These are phyloP conservation scores for Pseudomassariella vexata DNA, from an alignment of 2,329 filamentous ascomycete genomes.

Conservation along the genomic window DNA sequence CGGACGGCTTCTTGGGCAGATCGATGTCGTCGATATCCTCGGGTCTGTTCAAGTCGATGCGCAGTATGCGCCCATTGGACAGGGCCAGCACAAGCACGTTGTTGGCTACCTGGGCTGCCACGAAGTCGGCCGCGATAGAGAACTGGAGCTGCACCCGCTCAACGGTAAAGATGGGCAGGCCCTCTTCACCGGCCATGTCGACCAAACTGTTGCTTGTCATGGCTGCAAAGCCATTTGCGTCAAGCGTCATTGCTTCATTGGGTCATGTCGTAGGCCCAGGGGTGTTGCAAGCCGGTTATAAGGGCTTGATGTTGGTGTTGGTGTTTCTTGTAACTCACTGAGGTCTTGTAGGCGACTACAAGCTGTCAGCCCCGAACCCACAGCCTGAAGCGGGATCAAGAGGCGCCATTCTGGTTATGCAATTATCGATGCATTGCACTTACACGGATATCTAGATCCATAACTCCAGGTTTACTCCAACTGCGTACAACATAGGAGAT, in stretches of 20 bases:
- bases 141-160: conserved; percentile 91
- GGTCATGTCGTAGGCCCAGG: conserved; percentile 3
- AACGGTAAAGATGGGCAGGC: conserved; percentile 88
- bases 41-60: conserved; percentile 89
- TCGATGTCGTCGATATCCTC: conserved; percentile 98
- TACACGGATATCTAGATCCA: too few relatives aligned
- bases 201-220: conserved; percentile 41
- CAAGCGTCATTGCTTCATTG: conserved; percentile 9
- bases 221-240: conserved; percentile 8
- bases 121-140: conserved; percentile 89
- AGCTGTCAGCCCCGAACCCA: too few relatives aligned
- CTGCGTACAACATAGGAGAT: too few relatives aligned
- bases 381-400: too few relatives aligned
- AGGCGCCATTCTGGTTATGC: too few relatives aligned
- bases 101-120: conserved; percentile 93
- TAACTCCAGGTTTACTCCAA: too few relatives aligned
- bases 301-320: too few relatives aligned
- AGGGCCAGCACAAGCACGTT: conserved; percentile 92
- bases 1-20: conserved; percentile 84
- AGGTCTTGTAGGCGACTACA: too few relatives aligned
- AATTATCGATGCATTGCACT: too few relatives aligned
- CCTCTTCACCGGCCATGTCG: conserved; percentile 48
- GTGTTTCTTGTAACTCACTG: too few relatives aligned
- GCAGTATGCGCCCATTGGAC: conserved; percentile 83
- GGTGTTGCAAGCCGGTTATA: too few relatives aligned